Conservation (phyloP, 441 rosid species). For the Gossypium lobatum region DNA sequence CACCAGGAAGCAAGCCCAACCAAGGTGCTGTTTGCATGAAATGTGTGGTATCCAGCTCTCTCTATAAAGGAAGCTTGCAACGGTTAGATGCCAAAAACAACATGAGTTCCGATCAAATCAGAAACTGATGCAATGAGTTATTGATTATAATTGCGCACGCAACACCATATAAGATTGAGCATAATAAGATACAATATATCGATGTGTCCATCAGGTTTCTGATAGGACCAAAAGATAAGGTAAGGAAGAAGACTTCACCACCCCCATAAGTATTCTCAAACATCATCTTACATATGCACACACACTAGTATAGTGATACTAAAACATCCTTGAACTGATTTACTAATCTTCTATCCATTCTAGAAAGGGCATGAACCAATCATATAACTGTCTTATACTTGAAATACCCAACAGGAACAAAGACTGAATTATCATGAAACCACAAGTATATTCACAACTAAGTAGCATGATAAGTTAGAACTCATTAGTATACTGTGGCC, state of each 20-base stretch:
- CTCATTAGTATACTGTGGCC: neutral
- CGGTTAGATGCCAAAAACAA: conserved; percentile 20
- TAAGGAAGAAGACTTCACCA: neutral
- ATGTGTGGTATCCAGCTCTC: conserved; percentile 80
- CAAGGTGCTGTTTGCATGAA: conserved; percentile 98
- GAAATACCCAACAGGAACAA: neutral
- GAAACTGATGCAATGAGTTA: conserved; percentile 7
- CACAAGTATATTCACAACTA: neutral
- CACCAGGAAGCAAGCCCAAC: conserved; percentile 82
- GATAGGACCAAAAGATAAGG: neutral
- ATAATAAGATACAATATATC: neutral
- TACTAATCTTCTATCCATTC: conserved; percentile 5
- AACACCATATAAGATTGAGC: neutral
- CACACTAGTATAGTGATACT: neutral
- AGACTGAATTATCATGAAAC: neutral
- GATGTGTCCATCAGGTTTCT: neutral
- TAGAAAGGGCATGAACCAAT: neutral
- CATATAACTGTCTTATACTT: neutral
- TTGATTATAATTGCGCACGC: neutral
- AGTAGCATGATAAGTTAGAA: neutral
- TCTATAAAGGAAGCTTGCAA: conserved; percentile 42
- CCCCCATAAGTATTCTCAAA: neutral
- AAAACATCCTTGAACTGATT: neutral
- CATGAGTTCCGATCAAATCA: conserved; percentile 14
- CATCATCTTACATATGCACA: neutral